Percentiles rank a stretch among this genome's conserved stretches.
Conservation (phyloP, 805 yeast species). For the Blastobotrys attinorum region DNA sequence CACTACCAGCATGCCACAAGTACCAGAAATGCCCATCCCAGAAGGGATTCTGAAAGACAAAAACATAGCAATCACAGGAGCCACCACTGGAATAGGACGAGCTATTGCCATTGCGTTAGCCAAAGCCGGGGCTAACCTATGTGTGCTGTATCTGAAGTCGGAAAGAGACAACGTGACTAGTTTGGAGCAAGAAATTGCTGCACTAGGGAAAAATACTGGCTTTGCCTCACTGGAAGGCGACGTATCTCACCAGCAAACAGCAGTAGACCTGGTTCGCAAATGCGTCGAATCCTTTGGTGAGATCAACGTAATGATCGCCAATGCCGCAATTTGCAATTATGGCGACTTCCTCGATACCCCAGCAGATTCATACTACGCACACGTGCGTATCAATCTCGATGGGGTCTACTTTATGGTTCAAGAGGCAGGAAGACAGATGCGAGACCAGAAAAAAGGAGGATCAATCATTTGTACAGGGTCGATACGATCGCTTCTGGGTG, state of each 20-base stretch:
- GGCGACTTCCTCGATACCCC: constrained; percentile 35
- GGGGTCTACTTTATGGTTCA: constrained; percentile 41
- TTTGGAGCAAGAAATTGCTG: constrained; percentile 31
- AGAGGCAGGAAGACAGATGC: constrained; percentile 41
- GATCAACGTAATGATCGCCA: constrained; percentile 36
- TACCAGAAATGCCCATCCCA: neutral
- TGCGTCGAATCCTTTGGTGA: constrained; percentile 35
- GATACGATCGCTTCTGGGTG: constrained; percentile 13
- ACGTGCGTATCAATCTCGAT: constrained; percentile 35
- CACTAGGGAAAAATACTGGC: constrained; percentile 13
- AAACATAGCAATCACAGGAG: constrained; percentile 37
- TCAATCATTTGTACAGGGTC: constrained; percentile 34
- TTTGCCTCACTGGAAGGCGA: constrained; percentile 36
- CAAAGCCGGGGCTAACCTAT: constrained; percentile 36
- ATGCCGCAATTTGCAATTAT: constrained; percentile 37
- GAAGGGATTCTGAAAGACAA: neutral
- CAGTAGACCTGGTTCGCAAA: constrained; percentile 18
- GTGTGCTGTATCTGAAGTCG: constrained; percentile 28
- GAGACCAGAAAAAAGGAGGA: constrained; percentile 39
- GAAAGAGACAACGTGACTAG: constrained; percentile 48
- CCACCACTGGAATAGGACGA: constrained; percentile 40
- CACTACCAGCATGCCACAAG: neutral
- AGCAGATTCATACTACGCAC: constrained; percentile 30
- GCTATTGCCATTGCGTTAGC: constrained; percentile 38
- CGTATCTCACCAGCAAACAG: constrained; percentile 34